These are phyloP conservation scores for Madurella fahalii DNA, from an alignment of 2,329 filamentous ascomycete species.

Conservation along the genomic window DNA sequence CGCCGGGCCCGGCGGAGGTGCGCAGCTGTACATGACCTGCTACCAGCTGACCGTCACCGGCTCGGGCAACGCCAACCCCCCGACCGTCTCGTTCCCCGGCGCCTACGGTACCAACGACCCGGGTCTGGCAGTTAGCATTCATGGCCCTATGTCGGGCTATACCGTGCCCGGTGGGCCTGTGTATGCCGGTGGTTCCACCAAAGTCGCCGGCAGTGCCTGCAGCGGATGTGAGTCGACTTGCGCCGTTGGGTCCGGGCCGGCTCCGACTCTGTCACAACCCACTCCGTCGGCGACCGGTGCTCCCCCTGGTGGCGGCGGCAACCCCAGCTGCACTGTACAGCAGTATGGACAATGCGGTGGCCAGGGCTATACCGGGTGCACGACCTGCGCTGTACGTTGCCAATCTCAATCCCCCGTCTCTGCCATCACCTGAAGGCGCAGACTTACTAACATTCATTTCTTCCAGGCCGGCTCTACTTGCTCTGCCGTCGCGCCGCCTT, in stretches of 20 bases:
- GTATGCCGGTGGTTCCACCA: slow-evolving; percentile 38
- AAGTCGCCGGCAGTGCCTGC: slow-evolving; percentile 39
- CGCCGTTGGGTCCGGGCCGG: slow-evolving; percentile 29
- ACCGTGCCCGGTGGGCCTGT: slow-evolving; percentile 42
- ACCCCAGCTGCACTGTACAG: slow-evolving; percentile 31
- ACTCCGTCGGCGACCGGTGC: slow-evolving; percentile 2
- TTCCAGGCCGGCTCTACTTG: slow-evolving; percentile 33
- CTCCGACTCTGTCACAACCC: slow-evolving; percentile 16
- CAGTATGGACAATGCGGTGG: slow-evolving; percentile 40
- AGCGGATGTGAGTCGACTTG: slow-evolving; percentile 40
- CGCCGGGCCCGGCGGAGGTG: slow-evolving; percentile 33
- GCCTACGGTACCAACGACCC: slow-evolving; percentile 42
- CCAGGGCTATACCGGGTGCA: slow-evolving; percentile 39
- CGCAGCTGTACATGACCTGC: slow-evolving; percentile 39
- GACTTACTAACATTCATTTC: slow-evolving; percentile 2
- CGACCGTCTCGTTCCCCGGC: slow-evolving; percentile 38
- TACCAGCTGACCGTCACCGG: slow-evolving; percentile 34
- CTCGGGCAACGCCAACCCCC: slow-evolving; percentile 28
- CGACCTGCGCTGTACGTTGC: slow-evolving; percentile 35
- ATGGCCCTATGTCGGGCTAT: slow-evolving; percentile 38
- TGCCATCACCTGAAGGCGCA: neutral
- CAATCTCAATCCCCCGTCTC: neutral
- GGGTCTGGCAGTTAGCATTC: slow-evolving; percentile 46
- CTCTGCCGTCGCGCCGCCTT: slow-evolving; percentile 35
- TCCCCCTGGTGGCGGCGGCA: slow-evolving; percentile 18